Conservation (phyloP, 177 flowering plant genomes). For the Vitis hybrid region DNA sequence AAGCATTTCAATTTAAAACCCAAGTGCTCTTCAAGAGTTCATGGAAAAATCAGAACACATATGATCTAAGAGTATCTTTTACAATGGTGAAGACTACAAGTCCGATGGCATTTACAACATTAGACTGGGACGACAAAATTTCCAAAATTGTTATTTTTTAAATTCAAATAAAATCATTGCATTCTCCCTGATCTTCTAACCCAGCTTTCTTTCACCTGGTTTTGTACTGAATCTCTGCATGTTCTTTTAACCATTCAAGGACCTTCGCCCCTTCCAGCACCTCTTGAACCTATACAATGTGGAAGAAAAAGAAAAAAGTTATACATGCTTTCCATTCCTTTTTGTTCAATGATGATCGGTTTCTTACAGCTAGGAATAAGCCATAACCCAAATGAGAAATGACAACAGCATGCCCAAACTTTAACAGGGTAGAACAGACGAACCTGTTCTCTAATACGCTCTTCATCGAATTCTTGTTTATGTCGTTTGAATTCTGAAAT, state of each 20-base stretch:
- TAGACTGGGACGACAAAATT: no score
- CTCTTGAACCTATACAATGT: conserved; percentile 68
- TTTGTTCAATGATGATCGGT: no score
- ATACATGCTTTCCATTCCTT: neutral
- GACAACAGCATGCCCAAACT: neutral
- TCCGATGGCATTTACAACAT: no score
- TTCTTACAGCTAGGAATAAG: no score
- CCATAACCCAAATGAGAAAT: neutral
- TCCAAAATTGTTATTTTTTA: no score
- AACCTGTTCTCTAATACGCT: conserved; percentile 77
- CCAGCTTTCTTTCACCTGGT: conserved; percentile 37
- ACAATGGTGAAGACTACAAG: neutral
- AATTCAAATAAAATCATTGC: no score
- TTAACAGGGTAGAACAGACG: conserved; percentile 4
- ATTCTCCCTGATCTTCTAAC: no score
- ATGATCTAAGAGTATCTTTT: no score
- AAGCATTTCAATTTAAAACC: no score
- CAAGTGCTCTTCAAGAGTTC: no score
- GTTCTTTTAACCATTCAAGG: conserved; percentile 84
- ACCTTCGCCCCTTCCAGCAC: conserved; percentile 45
- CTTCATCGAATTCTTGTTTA: conserved; percentile 91
- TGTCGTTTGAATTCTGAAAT: conserved; percentile 67
- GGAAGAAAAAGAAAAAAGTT: neutral
- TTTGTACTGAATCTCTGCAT: conserved; percentile 64
- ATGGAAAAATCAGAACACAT: no score